phyloP scores from a whole-genome alignment of 495 filamentous ascomycete genomes.

The Hypoxylon fragiforme region DNA sequence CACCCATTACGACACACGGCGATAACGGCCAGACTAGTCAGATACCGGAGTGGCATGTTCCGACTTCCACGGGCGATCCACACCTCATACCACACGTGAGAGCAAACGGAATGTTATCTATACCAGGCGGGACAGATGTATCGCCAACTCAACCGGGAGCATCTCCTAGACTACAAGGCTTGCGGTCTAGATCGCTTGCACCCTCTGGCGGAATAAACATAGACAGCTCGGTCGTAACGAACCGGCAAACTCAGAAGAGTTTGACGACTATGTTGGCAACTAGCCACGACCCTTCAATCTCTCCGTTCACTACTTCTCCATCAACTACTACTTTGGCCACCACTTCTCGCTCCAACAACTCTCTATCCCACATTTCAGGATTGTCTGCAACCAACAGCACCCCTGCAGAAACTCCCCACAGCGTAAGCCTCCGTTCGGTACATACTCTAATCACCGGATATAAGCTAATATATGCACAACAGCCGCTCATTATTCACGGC shows the following conservation, averaged over 20 bases:
- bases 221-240: neutral
- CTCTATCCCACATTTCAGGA: neutral
- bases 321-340: neutral
- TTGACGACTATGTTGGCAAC: neutral
- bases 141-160: neutral
- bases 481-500: neutral
- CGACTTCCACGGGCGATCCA: neutral
- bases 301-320: too few relatives aligned
- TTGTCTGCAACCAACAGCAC: too few relatives aligned
- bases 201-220: too few relatives aligned
- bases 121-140: neutral
- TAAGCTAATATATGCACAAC: neutral
- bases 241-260: neutral
- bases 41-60: slow-evolving; percentile 2
- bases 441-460: neutral
- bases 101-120: neutral
- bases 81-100: neutral
- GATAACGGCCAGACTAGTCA: neutral
- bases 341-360: too few relatives aligned
- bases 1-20: neutral
- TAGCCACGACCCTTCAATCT: neutral
- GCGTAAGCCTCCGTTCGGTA: too few relatives aligned
- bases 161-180: neutral
- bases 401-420: too few relatives aligned
- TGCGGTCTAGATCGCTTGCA: too few relatives aligned